Percentiles rank a stretch among this genome's conserved stretches.
phyloP scores from a whole-genome alignment of 1,284 basidiomycete genomes.

The Sphagnurus paluster region DNA sequence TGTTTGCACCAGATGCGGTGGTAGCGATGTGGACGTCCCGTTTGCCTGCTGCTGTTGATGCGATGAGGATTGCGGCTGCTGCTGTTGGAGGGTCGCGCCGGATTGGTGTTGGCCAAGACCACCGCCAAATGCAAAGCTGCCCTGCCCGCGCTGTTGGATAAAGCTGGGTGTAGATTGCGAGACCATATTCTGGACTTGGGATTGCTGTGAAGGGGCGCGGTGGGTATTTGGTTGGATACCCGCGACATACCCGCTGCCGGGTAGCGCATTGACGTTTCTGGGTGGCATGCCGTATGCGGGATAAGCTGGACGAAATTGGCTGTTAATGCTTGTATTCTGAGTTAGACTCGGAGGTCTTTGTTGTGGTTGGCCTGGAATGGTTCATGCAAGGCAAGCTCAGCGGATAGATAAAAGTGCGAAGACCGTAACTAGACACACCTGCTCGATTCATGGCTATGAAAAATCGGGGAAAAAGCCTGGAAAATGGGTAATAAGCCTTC shows the following conservation, averaged over 20 bases:
- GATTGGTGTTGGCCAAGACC: slow-evolving; percentile 54
- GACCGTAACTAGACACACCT: slow-evolving; percentile 36
- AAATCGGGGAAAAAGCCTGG: slow-evolving; percentile 23
- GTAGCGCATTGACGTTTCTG: slow-evolving; percentile 52
- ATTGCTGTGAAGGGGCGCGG: slow-evolving; percentile 49
- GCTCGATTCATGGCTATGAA: slow-evolving; percentile 48
- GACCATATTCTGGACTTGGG: slow-evolving; percentile 51
- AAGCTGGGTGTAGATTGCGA: slow-evolving; percentile 65
- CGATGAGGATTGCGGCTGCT: slow-evolving; percentile 33
- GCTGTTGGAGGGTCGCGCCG: slow-evolving; percentile 44
- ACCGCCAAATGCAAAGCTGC: slow-evolving; percentile 56
- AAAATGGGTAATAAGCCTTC: slow-evolving; percentile 20
- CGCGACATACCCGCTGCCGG: slow-evolving; percentile 48
- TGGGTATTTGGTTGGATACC: slow-evolving; percentile 57
- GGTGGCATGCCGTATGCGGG: slow-evolving; percentile 64
- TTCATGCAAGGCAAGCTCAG: slow-evolving; percentile 24
- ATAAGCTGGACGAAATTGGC: slow-evolving; percentile 66
- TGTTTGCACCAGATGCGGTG: slow-evolving; percentile 55
- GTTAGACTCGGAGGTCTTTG: slow-evolving; percentile 73
- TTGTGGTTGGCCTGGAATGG: slow-evolving; percentile 67
- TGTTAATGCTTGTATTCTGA: slow-evolving; percentile 60
- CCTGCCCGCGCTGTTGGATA: slow-evolving; percentile 60
- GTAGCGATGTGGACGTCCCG: slow-evolving; percentile 49
- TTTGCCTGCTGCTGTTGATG: slow-evolving; percentile 43
- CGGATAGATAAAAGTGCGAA: slow-evolving; percentile 20